phyloP scores from a whole-genome alignment of 2,329 filamentous ascomycete genomes.

The Myriosclerotinia curreyana region DNA sequence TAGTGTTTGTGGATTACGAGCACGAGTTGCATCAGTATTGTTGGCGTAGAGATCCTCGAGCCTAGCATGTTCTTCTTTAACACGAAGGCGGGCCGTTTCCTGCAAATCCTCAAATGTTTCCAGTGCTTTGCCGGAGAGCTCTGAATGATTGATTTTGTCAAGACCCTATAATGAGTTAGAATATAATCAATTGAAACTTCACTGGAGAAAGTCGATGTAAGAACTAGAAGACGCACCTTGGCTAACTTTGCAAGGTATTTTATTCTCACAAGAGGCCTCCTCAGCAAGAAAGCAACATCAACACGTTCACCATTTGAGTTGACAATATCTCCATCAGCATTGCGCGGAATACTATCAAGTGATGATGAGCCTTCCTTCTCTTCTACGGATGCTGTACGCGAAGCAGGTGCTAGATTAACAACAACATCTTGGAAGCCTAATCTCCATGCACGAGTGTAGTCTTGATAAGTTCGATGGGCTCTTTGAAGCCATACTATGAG shows the following conservation, averaged over 20 bases:
- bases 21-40: conserved; percentile 75
- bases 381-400: conserved; percentile 52
- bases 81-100: conserved; percentile 68
- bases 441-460: conserved; percentile 85
- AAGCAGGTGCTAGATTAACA: conserved; percentile 79
- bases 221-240: conserved; percentile 50
- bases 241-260: conserved; percentile 86
- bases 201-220: not conserved
- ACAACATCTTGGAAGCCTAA: conserved; percentile 93
- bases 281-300: conserved; percentile 89
- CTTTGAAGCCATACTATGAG: conserved; percentile 79
- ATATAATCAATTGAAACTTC: not conserved
- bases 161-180: conserved; percentile 28
- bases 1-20: conserved; percentile 75
- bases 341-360: conserved; percentile 56
- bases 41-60: conserved; percentile 83
- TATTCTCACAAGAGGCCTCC: conserved; percentile 79
- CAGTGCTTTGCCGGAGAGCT: conserved; percentile 39
- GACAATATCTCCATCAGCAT: conserved; percentile 63
- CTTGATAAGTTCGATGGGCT: conserved; percentile 73
- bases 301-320: conserved; percentile 73
- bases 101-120: conserved; percentile 63
- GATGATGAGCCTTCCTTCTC: conserved; percentile 50
- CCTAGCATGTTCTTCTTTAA: conserved; percentile 69
- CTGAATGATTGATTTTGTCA: conserved; percentile 43